These are phyloP conservation scores for Yamadazyma sp. DNA, from an alignment of 1,139 yeast genomes.

Conservation along the genomic window DNA sequence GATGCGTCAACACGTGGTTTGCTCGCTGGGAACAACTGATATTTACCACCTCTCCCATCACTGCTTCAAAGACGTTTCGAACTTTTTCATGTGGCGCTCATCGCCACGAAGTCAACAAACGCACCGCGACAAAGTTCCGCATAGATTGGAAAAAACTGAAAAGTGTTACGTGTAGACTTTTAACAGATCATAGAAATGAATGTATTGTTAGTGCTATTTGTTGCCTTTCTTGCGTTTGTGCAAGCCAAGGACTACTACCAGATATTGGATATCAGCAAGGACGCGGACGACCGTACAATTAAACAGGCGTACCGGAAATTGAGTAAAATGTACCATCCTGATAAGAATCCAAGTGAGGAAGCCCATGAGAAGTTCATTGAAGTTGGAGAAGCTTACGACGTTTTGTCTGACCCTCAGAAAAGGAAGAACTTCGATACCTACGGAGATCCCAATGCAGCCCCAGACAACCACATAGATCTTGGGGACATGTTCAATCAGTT, in stretches of 20 bases:
- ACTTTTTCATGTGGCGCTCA: neutral
- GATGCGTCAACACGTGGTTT: slow-evolving; percentile 73
- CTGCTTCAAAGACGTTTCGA: too few relatives aligned
- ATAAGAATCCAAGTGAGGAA: slow-evolving; percentile 79
- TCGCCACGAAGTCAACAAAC: neutral
- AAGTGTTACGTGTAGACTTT: slow-evolving; percentile 9
- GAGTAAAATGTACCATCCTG: slow-evolving; percentile 91
- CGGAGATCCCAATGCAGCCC: slow-evolving; percentile 77
- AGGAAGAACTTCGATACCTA: slow-evolving; percentile 70
- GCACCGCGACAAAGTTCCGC: neutral
- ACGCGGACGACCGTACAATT: slow-evolving; percentile 79
- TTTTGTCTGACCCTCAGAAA: slow-evolving; percentile 73
- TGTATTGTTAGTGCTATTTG: slow-evolving; percentile 8
- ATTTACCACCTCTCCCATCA: slow-evolving; percentile 72
- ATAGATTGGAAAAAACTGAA: slow-evolving; percentile 5
- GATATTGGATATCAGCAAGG: slow-evolving; percentile 64
- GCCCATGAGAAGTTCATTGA: slow-evolving; percentile 88
- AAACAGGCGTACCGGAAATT: slow-evolving; percentile 83
- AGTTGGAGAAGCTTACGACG: slow-evolving; percentile 92
- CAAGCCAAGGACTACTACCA: slow-evolving; percentile 32
- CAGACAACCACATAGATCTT: slow-evolving; percentile 46
- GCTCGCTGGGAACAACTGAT: slow-evolving; percentile 71
- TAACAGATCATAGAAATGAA: slow-evolving; percentile 6
- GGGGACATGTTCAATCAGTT: slow-evolving; percentile 73
- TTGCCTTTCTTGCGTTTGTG: slow-evolving; percentile 9